A percentile compares a stretch with the other conserved stretches of the same genome.
Evolutionary conservation across 2,329 filamentous ascomycete genomes (phyloP).

Genomic region (Aspergillus sp.): DNA sequence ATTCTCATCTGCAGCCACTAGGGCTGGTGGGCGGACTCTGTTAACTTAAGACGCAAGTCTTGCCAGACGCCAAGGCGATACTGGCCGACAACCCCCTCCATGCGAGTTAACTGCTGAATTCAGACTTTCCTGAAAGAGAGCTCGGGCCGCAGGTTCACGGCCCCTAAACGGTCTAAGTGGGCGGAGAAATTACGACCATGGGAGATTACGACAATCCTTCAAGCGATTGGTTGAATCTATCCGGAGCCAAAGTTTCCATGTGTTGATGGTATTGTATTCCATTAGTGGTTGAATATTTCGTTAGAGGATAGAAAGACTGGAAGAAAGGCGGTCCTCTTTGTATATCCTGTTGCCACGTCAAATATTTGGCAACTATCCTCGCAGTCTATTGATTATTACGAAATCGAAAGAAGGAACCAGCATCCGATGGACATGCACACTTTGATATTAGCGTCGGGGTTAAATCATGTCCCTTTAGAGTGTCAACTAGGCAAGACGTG

Average conservation of each 20-base stretch:
- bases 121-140: slow-evolving; percentile 10
- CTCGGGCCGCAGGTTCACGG: slow-evolving; percentile 18
- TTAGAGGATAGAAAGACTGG: too few species aligned
- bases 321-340: too few species aligned
- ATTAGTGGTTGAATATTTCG: too few species aligned
- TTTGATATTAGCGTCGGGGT: neutral
- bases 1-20: slow-evolving; percentile 22
- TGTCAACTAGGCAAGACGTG: neutral
- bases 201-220: slow-evolving; percentile 9
- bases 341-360: too few species aligned
- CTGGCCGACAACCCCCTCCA: neutral
- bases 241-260: neutral
- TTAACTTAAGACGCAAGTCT: slow-evolving; percentile 2
- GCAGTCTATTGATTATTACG: too few species aligned
- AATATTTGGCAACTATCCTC: too few species aligned
- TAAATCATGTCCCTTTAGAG: neutral
- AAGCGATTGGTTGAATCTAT: slow-evolving; percentile 3
- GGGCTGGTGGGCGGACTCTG: slow-evolving; percentile 7
- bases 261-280: too few species aligned
- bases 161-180: slow-evolving; percentile 1
- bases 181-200: slow-evolving; percentile 8
- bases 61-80: slow-evolving; percentile 9
- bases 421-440: too few species aligned
- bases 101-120: slow-evolving; percentile 13
- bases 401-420: too few species aligned